Evolutionary conservation across 2,329 filamentous ascomycete genomes (phyloP).

Genomic region (Raffaelea albimanens): DNA sequence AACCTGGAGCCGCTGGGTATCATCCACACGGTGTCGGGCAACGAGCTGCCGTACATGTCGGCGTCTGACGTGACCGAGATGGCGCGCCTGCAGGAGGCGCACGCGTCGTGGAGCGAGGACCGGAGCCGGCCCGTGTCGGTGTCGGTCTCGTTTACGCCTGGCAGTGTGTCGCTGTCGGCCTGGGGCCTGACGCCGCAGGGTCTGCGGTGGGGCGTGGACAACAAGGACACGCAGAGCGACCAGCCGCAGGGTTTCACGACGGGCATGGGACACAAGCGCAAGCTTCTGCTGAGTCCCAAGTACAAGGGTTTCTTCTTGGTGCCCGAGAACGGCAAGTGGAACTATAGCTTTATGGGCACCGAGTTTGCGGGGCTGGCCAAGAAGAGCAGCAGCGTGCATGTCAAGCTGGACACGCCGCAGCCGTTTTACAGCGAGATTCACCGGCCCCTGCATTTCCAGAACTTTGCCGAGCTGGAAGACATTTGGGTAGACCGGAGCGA

Average conservation of each 20-base stretch:
- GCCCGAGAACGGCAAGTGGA: conserved; percentile 84
- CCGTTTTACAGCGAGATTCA: conserved; percentile 90
- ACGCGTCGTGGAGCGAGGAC: conserved; percentile 58
- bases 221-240: conserved; percentile 86
- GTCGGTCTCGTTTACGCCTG: conserved; percentile 92
- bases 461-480: conserved; percentile 94
- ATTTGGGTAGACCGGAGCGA: conserved; percentile 90
- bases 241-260: conserved; percentile 91
- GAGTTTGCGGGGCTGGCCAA: conserved; percentile 83
- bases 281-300: conserved; percentile 83
- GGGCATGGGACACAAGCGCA: conserved; percentile 88
- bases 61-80: conserved; percentile 92
- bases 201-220: conserved; percentile 95
- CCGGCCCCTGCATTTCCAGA: conserved; percentile 89
- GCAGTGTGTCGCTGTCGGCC: conserved; percentile 86
- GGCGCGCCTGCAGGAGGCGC: conserved; percentile 76
- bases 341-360: conserved; percentile 96
- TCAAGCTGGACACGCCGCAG: conserved; percentile 86
- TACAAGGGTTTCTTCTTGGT: conserved; percentile 95
- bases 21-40: conserved; percentile 91
- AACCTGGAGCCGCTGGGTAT: conserved; percentile 83
- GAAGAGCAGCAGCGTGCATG: conserved; percentile 72
- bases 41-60: conserved; percentile 94
- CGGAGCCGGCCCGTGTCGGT: conserved; percentile 86
- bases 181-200: conserved; percentile 88